phyloP scores from a whole-genome alignment of 2,329 filamentous ascomycete species.

The Exophiala calicioides region DNA sequence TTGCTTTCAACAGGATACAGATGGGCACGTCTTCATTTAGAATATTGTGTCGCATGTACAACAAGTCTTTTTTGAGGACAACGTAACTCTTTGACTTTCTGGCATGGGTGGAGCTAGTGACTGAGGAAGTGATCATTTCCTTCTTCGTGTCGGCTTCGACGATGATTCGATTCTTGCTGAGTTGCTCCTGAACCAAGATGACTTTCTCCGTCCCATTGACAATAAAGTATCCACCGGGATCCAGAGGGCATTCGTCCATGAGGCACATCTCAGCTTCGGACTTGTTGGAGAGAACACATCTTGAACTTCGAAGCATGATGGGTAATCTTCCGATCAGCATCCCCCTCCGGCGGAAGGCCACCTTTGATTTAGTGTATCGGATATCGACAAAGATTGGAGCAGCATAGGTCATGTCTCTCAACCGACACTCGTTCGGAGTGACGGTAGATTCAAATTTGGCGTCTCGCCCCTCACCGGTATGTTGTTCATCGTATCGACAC shows the following conservation, averaged over 20 bases:
- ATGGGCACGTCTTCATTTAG: conserved; percentile 93
- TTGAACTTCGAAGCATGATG: conserved; percentile 94
- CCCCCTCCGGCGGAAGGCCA: conserved; percentile 69
- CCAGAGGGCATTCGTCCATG: conserved; percentile 92
- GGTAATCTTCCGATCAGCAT: conserved; percentile 88
- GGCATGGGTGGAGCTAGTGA: conserved; percentile 94
- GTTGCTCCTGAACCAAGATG: conserved; percentile 94
- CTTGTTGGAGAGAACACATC: conserved; percentile 81
- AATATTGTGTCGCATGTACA: conserved; percentile 89
- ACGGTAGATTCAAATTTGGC: conserved; percentile 55
- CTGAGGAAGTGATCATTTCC: conserved; percentile 88
- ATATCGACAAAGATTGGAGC: conserved; percentile 93
- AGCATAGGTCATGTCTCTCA: conserved; percentile 97
- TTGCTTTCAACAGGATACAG: conserved; percentile 86
- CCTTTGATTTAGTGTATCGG: conserved; percentile 79
- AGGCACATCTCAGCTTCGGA: conserved; percentile 84
- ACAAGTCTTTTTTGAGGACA: conserved; percentile 86
- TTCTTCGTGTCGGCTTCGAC: conserved; percentile 93
- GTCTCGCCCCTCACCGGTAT: conserved; percentile 57
- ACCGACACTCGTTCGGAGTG: conserved; percentile 92
- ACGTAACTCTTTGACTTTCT: conserved; percentile 98
- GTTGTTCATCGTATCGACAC: conserved; percentile 72
- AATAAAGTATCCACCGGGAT: conserved; percentile 97
- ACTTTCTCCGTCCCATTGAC: conserved; percentile 98
- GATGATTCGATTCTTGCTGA: conserved; percentile 99